Evolutionary conservation across 129 eudicot genomes (phyloP), one percentile per base, ranked within the genome.

Genomic region (Apium graveolens): DNA sequence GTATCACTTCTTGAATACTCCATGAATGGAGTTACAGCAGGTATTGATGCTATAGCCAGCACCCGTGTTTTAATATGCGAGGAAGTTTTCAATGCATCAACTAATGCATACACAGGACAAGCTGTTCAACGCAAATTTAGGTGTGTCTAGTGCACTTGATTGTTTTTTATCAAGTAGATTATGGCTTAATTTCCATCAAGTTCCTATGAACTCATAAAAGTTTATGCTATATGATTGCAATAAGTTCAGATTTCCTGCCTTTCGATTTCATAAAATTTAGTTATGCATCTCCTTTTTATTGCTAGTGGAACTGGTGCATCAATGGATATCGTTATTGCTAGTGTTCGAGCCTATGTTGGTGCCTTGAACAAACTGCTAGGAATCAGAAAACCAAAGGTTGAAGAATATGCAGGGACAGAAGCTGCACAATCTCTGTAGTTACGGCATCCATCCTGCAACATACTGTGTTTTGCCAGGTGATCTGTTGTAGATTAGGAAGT

Each of bases 41-140:
- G 98, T 78, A 95, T 95, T 73, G 97, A 95, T 81, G 98, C 98
- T 20, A 83, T 93, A 69, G 96, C 97, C 55, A 84, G 92, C 78
- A 92, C 99, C 11, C 85, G 93, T 44, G 97, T 96, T 76, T 80
- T 90, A 43, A 85, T 96, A 76, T 81, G 90, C 16, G 89, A 66
- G 29, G 93, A 95, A 57, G 77, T 79, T 17, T 20, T 86, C 51
- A 74, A 85, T 41, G 78, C 86, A 43, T 10, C 97, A 49, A 95
- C 94, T 57, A 90, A 84, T 81, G 86, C 96, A 41, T 63, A 73
- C 3, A 83, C 83, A 16, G 97, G 97, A 77, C 80, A 88, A 73
- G 63, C 81, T 45, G 35, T 88, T 38, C 79, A 71, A 8, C 85
- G 98, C 8, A 84, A 93, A 46, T 95, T 84, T 84, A 90, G 96